Evolutionary conservation across 2,329 filamentous ascomycete species (phyloP).

Genomic region (Aspergillus phoenicis): DNA sequence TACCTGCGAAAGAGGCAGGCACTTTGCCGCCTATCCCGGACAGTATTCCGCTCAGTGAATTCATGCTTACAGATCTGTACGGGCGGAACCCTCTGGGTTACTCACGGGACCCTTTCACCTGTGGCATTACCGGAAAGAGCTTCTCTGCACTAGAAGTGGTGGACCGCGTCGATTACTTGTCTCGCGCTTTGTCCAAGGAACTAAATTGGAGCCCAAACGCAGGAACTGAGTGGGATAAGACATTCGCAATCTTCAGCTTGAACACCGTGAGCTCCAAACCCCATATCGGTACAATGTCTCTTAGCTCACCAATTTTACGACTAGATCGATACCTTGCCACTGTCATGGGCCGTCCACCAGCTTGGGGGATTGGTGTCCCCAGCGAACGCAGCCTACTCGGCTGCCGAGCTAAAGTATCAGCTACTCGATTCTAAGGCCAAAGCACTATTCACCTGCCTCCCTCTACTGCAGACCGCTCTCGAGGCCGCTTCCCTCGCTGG

Average conservation of each 20-base stretch:
- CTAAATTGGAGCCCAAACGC: slow-evolving; percentile 70
- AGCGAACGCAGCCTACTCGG: slow-evolving; percentile 74
- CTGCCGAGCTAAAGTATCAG: slow-evolving; percentile 70
- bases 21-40: slow-evolving; percentile 65
- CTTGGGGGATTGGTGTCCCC: slow-evolving; percentile 73
- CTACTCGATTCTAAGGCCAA: slow-evolving; percentile 69
- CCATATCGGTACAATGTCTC: background rate
- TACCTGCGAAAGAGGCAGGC: slow-evolving; percentile 43
- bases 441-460: slow-evolving; percentile 70
- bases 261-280: slow-evolving; percentile 64
- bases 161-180: slow-evolving; percentile 66
- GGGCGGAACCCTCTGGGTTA: slow-evolving; percentile 65
- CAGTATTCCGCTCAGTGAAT: slow-evolving; percentile 72
- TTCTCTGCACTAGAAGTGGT: slow-evolving; percentile 66
- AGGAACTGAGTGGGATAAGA: slow-evolving; percentile 79
- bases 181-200: slow-evolving; percentile 69
- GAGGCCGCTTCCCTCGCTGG: slow-evolving; percentile 65
- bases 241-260: slow-evolving; percentile 73
- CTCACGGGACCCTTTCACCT: slow-evolving; percentile 73
- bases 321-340: slow-evolving; percentile 74
- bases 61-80: slow-evolving; percentile 72
- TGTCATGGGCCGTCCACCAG: slow-evolving; percentile 73
- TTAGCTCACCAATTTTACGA: background rate
- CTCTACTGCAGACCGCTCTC: slow-evolving; percentile 65
- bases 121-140: slow-evolving; percentile 70